phyloP scores from a whole-genome alignment of 2,329 filamentous ascomycete species.

The Neocucurbitaria cava region DNA sequence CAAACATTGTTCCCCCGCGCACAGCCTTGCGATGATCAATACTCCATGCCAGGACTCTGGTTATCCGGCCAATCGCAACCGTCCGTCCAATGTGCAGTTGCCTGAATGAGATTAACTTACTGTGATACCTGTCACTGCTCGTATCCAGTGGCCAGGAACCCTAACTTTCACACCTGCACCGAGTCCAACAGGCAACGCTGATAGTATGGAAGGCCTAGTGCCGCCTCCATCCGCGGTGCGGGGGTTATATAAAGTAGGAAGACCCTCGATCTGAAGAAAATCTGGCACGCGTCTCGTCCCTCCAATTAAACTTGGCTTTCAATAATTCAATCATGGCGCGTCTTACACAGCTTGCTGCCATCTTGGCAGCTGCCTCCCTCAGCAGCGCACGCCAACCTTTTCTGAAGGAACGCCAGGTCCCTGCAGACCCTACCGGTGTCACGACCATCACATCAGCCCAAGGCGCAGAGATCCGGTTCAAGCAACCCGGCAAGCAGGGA shows the following conservation, averaged over 20 bases:
- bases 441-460: conserved; percentile 43
- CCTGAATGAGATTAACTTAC: conserved; percentile 17
- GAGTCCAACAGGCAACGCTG: not conserved
- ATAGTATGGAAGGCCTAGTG: not conserved
- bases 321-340: conserved; percentile 32
- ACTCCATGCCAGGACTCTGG: not conserved
- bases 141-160: conserved; percentile 1
- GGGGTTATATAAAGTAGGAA: conserved; percentile 13
- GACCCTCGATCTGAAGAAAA: not conserved
- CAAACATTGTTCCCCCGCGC: conserved; percentile 10
- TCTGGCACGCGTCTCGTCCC: not conserved
- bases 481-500: conserved; percentile 47
- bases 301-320: not conserved
- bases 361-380: conserved; percentile 28
- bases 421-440: conserved; percentile 39
- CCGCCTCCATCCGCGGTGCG: not conserved
- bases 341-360: conserved; percentile 24
- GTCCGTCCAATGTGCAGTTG: conserved; percentile 9
- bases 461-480: conserved; percentile 44
- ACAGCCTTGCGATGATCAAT: conserved; percentile 16
- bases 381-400: conserved; percentile 32
- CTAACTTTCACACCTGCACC: not conserved
- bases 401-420: conserved; percentile 36
- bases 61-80: conserved; percentile 20
- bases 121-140: conserved; percentile 7